Base-by-base conservation (phyloP, 768 basidiomycete species). In the Suillus discolor region DNA sequence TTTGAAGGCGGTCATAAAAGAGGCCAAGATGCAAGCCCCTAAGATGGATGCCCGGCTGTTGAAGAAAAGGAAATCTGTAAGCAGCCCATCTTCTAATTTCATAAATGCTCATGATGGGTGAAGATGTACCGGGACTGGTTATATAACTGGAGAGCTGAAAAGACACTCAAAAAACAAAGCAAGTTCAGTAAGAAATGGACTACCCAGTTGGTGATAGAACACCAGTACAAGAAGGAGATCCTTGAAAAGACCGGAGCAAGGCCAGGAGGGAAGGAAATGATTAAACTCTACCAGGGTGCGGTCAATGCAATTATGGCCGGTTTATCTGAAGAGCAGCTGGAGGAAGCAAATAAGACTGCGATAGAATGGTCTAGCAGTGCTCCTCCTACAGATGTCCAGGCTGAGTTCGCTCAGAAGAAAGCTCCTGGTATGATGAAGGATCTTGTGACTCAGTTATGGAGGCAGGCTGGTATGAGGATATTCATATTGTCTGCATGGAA, bases 391-490 rank as follows among this genome's bases (percentile, higher is more conserved):
- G 42, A 1, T 18, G 18, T 42, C 42, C 42, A 59, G 34, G 53
- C 63, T 3, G 42, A 55, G 6, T 41, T 39, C 6, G 41, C 63
- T 3, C 4, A n/a, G 39, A 34, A 59, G 31, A 64, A 64, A 57
- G 63, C 38, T 20, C n/a, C 42, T 1, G 11, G 20, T 11, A n/a
- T 61, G 53, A 42, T 42, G 25, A 34, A 42, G 9, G 55, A 64
- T 16, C 34, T 64, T 7, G 55, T 55, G 0, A 34, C 34, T 6
- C 2, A 61, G 15, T 41, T 64, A n/a, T 64, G 55, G 39, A 59
- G 16, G 55, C 63, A 64, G 28, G 38, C 53, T 7, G 41, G 55
- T 11, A 64, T 64, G 63, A n/a, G 39, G 18, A 42, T 64, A 6
- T 23, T 44, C 4, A 42, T 64, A 11, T 23, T 57, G 5, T 25